Conservation (phyloP, 345 rosid species). For the Theobroma cacao region DNA sequence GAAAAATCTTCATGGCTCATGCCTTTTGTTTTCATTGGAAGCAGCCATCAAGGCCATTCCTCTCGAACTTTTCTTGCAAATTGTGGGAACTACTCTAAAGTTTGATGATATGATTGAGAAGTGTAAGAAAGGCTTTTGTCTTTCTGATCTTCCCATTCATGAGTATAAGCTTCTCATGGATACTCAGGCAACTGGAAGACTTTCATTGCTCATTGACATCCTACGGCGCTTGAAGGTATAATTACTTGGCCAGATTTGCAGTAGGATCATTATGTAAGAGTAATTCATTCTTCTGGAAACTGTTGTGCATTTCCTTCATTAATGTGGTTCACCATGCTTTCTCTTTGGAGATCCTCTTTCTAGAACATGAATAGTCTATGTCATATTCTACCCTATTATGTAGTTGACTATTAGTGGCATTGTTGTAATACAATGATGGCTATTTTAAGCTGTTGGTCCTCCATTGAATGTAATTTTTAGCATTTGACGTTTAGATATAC, state of each 20-base stretch:
- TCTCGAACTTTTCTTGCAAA: slow-evolving; percentile 79
- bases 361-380: not conserved
- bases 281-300: not conserved
- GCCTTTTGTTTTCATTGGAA: slow-evolving; percentile 65
- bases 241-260: slow-evolving; percentile 9
- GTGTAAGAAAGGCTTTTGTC: slow-evolving; percentile 67
- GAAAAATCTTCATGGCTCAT: slow-evolving; percentile 35
- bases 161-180: slow-evolving; percentile 78
- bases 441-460: not conserved
- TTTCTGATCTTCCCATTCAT: slow-evolving; percentile 65
- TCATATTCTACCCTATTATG: not conserved
- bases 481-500: not conserved
- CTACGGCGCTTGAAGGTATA: slow-evolving; percentile 82
- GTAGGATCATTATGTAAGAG: slow-evolving; percentile 1
- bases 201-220: slow-evolving; percentile 74
- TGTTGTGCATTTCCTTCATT: not conserved
- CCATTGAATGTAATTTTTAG: not conserved
- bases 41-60: slow-evolving; percentile 79
- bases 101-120: slow-evolving; percentile 71
- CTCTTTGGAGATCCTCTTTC: not conserved
- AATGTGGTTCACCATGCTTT: not conserved
- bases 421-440: not conserved
- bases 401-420: not conserved
- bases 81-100: slow-evolving; percentile 70
- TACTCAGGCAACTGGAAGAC: slow-evolving; percentile 78